Percentiles rank a stretch among this genome's conserved stretches.
Evolutionary conservation across 2,329 filamentous ascomycete genomes (phyloP).

Genomic region (Penicillium sp.): DNA sequence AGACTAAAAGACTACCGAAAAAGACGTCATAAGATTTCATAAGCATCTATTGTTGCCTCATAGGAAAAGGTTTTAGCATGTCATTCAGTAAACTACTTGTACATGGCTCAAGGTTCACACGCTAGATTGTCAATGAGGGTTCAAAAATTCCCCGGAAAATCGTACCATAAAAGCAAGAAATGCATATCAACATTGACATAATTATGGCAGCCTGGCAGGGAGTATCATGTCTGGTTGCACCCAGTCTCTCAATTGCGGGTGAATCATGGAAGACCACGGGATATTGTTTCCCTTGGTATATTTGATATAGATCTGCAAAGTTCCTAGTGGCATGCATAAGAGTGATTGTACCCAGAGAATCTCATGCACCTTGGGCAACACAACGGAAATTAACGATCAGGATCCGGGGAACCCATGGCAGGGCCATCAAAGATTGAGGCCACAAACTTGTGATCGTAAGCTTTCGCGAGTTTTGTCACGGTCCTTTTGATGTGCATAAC

Average conservation of each 20-base stretch:
- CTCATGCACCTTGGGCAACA: too few species aligned
- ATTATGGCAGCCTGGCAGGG: not conserved
- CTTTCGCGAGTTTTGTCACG: conserved; percentile 46
- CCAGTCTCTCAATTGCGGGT: not conserved
- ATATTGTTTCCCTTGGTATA: not conserved
- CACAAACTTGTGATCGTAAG: conserved; percentile 18
- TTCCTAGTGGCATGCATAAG: not conserved
- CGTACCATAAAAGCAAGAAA: not conserved
- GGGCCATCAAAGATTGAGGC: not conserved
- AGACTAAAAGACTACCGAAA: too few species aligned
- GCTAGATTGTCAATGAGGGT: not conserved
- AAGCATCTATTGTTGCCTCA: too few species aligned
- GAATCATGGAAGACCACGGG: not conserved
- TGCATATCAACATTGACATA: not conserved
- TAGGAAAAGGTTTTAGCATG: not conserved
- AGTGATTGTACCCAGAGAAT: not conserved
- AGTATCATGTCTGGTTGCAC: not conserved
- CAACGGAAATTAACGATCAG: not conserved
- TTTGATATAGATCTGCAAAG: not conserved
- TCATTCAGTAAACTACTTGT: not conserved
- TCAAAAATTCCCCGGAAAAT: not conserved
- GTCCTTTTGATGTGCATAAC: conserved; percentile 54
- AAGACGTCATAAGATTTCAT: too few species aligned
- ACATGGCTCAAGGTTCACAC: not conserved
- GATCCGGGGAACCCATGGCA: not conserved